Evolutionary conservation across 2,329 filamentous ascomycete genomes (phyloP).

Genomic region (Colletotrichum filicis): DNA sequence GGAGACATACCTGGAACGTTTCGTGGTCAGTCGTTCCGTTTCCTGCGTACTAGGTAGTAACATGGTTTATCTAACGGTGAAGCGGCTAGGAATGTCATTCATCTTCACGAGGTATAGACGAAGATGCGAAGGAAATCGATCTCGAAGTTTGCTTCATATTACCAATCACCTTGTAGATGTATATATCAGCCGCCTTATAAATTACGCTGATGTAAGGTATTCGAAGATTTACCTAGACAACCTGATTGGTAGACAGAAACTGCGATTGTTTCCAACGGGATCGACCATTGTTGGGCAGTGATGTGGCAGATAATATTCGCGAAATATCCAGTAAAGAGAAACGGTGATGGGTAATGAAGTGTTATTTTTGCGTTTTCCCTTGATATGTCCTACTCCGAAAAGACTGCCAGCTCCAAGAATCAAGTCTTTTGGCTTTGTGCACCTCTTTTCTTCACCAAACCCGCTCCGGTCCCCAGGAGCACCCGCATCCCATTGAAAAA

Average conservation of each 20-base stretch:
- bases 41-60: too few relatives aligned
- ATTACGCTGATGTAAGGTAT: too few relatives aligned
- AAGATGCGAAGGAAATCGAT: not conserved
- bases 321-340: not conserved
- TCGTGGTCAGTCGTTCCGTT: conserved; percentile 63
- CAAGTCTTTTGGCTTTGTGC: not conserved
- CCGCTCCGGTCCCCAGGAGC: not conserved
- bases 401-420: not conserved
- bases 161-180: not conserved
- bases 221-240: too few relatives aligned
- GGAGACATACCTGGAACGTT: conserved; percentile 63
- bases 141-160: not conserved
- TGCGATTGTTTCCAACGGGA: too few relatives aligned
- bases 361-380: not conserved
- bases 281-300: too few relatives aligned
- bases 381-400: not conserved
- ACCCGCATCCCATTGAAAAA: not conserved
- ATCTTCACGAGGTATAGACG: not conserved
- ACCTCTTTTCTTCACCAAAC: not conserved
- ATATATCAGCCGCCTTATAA: not conserved
- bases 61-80: not conserved
- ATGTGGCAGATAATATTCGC: too few relatives aligned
- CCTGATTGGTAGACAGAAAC: too few relatives aligned
- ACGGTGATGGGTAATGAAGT: not conserved
- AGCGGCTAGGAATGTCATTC: not conserved